A percentile compares a stretch with the other conserved stretches of the same genome.
Conservation (phyloP, 208 protist species). For the Phytomonas sp. region DNA sequence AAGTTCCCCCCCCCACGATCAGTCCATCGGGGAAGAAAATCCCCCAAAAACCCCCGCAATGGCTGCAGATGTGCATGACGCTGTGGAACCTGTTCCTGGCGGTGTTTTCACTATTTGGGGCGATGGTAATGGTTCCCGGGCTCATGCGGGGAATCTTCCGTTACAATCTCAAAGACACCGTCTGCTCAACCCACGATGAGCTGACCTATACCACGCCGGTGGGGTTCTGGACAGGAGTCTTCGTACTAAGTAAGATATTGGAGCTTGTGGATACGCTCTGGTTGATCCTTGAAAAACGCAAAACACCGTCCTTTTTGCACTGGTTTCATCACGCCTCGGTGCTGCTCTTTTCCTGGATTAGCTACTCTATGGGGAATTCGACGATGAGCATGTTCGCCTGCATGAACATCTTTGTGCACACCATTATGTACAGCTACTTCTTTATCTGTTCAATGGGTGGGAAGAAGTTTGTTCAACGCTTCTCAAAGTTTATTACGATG, state of each 20-base stretch:
- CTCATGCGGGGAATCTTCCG: constrained; percentile 20
- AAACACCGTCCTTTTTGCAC: constrained; percentile 76
- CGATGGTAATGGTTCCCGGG: constrained; percentile 48
- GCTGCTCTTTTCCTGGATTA: constrained; percentile 84
- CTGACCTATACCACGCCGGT: constrained; percentile 35
- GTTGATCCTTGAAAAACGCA: constrained; percentile 74
- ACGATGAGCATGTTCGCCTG: constrained; percentile 69
- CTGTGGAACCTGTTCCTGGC: constrained; percentile 86
- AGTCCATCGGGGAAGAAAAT: constrained; percentile 18
- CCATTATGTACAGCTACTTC: constrained; percentile 95
- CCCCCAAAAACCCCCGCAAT: constrained; percentile 22
- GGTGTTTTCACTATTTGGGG: constrained; percentile 64
- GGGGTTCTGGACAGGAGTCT: constrained; percentile 63
- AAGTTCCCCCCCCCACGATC: constrained; percentile 20
- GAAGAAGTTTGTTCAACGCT: constrained; percentile 47
- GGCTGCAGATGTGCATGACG: constrained; percentile 51
- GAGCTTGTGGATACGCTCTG: constrained; percentile 83
- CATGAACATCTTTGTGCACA: constrained; percentile 92
- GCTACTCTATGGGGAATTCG: constrained; percentile 40
- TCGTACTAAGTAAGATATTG: constrained; percentile 73
- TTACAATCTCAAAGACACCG: constrained; percentile 38
- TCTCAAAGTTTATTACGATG: constrained; percentile 78
- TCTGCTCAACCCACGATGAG: constrained; percentile 40
- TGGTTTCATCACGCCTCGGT: constrained; percentile 94
- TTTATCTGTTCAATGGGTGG: constrained; percentile 53